A percentile compares a stretch with the other conserved stretches of the same genome.
These are phyloP conservation scores for Umbelopsis sp. DNA, from an alignment of 192 early-diverging fungal species.

Conservation along the genomic window DNA sequence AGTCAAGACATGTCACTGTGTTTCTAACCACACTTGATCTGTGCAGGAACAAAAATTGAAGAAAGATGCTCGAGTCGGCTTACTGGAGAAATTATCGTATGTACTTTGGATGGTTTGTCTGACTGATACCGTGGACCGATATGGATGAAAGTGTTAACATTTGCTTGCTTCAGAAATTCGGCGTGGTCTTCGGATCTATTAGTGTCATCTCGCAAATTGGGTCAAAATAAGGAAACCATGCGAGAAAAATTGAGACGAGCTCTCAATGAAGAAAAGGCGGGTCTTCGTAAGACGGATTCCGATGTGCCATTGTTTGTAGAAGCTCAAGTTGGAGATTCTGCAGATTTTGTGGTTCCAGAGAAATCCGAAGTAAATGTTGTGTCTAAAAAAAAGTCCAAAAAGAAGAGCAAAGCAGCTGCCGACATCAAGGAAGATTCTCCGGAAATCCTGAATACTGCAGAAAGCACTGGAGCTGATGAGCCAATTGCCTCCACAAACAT, in stretches of 20 bases:
- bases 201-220: constrained; percentile 71
- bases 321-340: constrained; percentile 47
- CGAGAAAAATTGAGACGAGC: constrained; percentile 70
- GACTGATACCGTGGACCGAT: not conserved
- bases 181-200: constrained; percentile 71
- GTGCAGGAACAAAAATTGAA: constrained; percentile 75
- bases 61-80: constrained; percentile 70
- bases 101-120: not conserved
- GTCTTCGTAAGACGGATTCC: constrained; percentile 60
- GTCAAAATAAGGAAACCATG: constrained; percentile 62
- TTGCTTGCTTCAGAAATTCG: constrained; percentile 44
- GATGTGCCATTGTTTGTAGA: constrained; percentile 60
- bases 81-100: constrained; percentile 65
- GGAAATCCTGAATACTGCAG: not conserved
- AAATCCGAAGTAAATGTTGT: constrained; percentile 25
- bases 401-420: not conserved
- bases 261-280: constrained; percentile 65
- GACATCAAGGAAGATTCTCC: constrained; percentile 20
- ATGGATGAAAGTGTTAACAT: constrained; percentile 20
- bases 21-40: not conserved
- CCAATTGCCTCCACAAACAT: constrained; percentile 1
- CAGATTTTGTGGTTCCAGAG: constrained; percentile 31
- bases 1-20: not conserved
- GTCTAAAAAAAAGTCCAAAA: constrained; percentile 25
- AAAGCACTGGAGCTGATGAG: not conserved